Conservation (phyloP, 108 stramenopile genomes). For the Cylindrotheca closterium region DNA sequence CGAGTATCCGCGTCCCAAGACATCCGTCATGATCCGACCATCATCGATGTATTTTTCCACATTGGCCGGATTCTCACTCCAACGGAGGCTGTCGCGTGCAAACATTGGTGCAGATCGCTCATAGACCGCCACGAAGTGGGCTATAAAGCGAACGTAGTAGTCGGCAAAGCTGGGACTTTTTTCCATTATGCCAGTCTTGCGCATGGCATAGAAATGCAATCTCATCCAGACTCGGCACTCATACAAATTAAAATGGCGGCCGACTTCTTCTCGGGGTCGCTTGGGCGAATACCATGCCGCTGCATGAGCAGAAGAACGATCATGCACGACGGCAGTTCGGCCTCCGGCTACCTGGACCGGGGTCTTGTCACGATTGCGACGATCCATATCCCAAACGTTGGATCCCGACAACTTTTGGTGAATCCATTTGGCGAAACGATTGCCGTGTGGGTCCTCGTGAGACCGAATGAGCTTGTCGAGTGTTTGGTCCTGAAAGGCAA, state of each 20-base stretch:
- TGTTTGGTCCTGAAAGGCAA: slow-evolving; percentile 56
- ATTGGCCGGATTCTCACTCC: slow-evolving; percentile 53
- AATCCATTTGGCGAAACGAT: slow-evolving; percentile 73
- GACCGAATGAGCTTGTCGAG: slow-evolving; percentile 68
- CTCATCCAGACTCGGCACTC: slow-evolving; percentile 79
- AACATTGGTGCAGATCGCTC: slow-evolving; percentile 53
- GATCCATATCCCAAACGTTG: slow-evolving; percentile 60
- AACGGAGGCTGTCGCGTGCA: slow-evolving; percentile 61
- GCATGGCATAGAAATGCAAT: slow-evolving; percentile 69
- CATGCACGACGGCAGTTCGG: slow-evolving; percentile 44
- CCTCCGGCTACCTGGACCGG: slow-evolving; percentile 17
- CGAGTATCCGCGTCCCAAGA: slow-evolving; percentile 35
- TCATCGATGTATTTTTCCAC: slow-evolving; percentile 43
- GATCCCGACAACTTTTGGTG: slow-evolving; percentile 66
- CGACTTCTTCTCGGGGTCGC: slow-evolving; percentile 45
- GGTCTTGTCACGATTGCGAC: slow-evolving; percentile 20
- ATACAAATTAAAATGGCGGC: slow-evolving; percentile 61
- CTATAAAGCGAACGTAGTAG: slow-evolving; percentile 74
- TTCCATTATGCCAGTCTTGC: slow-evolving; percentile 43
- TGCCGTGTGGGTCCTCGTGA: slow-evolving; percentile 61
- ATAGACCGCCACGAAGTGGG: slow-evolving; percentile 66
- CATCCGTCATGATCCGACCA: slow-evolving; percentile 55
- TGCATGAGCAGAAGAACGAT: slow-evolving; percentile 69
- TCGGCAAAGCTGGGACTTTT: slow-evolving; percentile 56
- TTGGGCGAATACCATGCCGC: slow-evolving; percentile 72